These are phyloP conservation scores for Capronia epimyces DNA, from an alignment of 2,329 filamentous ascomycete species.

Conservation along the genomic window DNA sequence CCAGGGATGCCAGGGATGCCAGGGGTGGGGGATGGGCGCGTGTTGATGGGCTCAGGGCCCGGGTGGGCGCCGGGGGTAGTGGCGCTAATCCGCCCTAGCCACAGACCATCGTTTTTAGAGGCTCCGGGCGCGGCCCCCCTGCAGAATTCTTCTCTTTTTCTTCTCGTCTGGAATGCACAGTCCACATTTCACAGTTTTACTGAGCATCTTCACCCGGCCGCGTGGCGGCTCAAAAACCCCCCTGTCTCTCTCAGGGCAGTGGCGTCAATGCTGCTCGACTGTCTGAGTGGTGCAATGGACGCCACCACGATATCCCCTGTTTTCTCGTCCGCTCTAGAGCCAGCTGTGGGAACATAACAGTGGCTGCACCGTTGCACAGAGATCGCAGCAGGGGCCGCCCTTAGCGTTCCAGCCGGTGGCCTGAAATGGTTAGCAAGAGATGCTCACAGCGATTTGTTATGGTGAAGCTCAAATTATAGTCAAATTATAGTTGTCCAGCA, in stretches of 20 bases:
- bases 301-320: neutral
- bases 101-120: neutral
- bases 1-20: neutral
- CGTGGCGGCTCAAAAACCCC: neutral
- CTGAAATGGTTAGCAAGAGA: too few species aligned
- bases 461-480: too few species aligned
- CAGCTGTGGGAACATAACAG: too few species aligned
- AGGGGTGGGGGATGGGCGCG: neutral
- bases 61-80: too few species aligned
- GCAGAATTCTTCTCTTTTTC: neutral
- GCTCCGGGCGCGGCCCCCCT: neutral
- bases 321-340: conserved; percentile 10
- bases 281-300: conserved; percentile 1
- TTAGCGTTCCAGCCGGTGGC: too few species aligned
- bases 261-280: conserved; percentile 5
- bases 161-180: neutral
- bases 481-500: too few species aligned
- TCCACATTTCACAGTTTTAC: neutral
- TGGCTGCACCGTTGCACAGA: too few species aligned
- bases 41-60: too few species aligned
- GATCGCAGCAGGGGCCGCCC: too few species aligned
- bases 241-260: conserved; percentile 10
- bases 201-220: neutral
- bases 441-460: too few species aligned
- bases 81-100: too few species aligned